Conservation (phyloP, 2,329 filamentous ascomycete species). For the Colletotrichum sp. region DNA sequence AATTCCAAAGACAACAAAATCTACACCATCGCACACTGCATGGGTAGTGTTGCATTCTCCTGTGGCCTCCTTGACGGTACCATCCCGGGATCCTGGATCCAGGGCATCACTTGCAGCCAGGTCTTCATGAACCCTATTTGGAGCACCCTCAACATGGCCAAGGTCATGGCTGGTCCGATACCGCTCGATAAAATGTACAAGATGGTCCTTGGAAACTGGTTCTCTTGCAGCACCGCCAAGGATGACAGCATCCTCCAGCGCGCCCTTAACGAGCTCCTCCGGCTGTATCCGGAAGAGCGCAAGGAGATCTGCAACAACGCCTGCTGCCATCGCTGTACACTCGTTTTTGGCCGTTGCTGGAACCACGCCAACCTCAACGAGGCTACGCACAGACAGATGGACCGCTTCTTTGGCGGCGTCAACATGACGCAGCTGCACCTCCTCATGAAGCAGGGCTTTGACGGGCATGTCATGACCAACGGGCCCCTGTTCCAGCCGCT, state of each 20-base stretch:
- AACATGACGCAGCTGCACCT: slow-evolving; percentile 62
- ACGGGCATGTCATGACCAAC: slow-evolving; percentile 57
- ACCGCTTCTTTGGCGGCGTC: slow-evolving; percentile 66
- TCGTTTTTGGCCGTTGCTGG: slow-evolving; percentile 69
- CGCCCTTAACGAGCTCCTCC: slow-evolving; percentile 57
- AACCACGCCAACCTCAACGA: slow-evolving; percentile 69
- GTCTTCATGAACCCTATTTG: slow-evolving; percentile 69
- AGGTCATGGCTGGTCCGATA: slow-evolving; percentile 53
- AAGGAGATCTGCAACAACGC: slow-evolving; percentile 65
- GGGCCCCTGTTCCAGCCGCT: slow-evolving; percentile 50
- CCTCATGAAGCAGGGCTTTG: slow-evolving; percentile 59
- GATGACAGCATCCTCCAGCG: slow-evolving; percentile 55
- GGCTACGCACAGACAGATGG: slow-evolving; percentile 65
- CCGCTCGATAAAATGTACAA: slow-evolving; percentile 55
- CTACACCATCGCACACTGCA: slow-evolving; percentile 67
- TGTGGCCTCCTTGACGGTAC: slow-evolving; percentile 66
- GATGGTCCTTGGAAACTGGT: slow-evolving; percentile 55
- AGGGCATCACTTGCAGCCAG: slow-evolving; percentile 62
- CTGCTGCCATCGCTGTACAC: slow-evolving; percentile 62
- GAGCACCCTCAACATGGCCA: slow-evolving; percentile 59
- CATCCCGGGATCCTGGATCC: slow-evolving; percentile 60
- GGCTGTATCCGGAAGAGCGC: slow-evolving; percentile 59
- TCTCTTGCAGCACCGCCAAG: slow-evolving; percentile 52
- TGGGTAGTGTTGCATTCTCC: slow-evolving; percentile 64
- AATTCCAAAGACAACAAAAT: slow-evolving; percentile 39